A percentile compares a stretch with the other conserved stretches of the same genome.
phyloP scores from a whole-genome alignment of 2,329 filamentous ascomycete species.

The Aspergillus unguis region DNA sequence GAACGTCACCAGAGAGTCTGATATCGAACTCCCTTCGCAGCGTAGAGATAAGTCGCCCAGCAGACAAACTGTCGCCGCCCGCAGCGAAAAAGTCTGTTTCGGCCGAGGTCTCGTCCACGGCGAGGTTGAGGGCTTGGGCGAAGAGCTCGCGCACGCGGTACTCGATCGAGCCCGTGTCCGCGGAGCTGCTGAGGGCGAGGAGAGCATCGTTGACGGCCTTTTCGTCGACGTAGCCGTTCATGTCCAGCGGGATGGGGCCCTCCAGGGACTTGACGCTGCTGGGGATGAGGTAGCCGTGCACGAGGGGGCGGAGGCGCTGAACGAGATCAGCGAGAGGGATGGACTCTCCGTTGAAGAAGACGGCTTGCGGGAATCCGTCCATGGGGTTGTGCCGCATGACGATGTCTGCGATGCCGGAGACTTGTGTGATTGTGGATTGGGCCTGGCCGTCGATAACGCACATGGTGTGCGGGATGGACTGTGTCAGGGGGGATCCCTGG shows the following conservation, averaged over 20 bases:
- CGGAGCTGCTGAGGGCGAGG: background rate
- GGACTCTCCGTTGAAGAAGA: background rate
- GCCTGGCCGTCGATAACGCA: background rate
- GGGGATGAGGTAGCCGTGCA: conserved; percentile 40
- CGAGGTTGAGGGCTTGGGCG: conserved; percentile 44
- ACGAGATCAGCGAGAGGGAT: background rate
- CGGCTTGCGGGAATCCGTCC: background rate
- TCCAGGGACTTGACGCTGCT: conserved; percentile 35
- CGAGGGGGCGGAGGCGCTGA: background rate
- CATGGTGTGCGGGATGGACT: background rate
- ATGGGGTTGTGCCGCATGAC: conserved; percentile 14
- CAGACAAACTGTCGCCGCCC: conserved; percentile 54
- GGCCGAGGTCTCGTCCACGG: conserved; percentile 37
- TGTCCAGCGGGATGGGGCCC: conserved; percentile 34
- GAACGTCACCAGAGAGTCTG: conserved; percentile 49
- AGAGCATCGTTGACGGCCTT: conserved; percentile 30
- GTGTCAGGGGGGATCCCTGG: conserved; percentile 44
- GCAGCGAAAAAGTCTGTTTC: conserved; percentile 52
- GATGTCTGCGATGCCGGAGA: background rate
- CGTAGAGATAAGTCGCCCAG: conserved; percentile 51
- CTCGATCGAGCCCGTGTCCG: conserved; percentile 27
- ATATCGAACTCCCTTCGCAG: conserved; percentile 51
- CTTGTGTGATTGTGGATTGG: background rate
- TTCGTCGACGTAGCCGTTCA: conserved; percentile 34
- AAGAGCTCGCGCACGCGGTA: conserved; percentile 46